phyloP scores from a whole-genome alignment of 495 filamentous ascomycete species.

The Xylaria castorea region DNA sequence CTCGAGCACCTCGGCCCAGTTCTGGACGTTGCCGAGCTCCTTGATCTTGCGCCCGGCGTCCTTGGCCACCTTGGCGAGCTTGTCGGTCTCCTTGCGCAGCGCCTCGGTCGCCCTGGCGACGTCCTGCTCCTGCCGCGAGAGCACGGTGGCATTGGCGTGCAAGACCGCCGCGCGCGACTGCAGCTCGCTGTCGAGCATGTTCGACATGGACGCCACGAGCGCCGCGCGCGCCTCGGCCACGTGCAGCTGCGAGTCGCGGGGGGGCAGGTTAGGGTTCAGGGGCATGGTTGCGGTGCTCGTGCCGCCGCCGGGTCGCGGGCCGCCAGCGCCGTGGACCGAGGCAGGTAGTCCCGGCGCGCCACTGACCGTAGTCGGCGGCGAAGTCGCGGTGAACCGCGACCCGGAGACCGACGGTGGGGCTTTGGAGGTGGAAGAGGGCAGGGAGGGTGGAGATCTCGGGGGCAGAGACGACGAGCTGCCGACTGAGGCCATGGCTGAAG shows the following conservation, averaged over 20 bases:
- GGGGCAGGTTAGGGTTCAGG: constrained; percentile 37
- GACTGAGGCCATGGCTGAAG: constrained; percentile 10
- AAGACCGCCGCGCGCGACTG: constrained; percentile 76
- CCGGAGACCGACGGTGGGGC: constrained; percentile 25
- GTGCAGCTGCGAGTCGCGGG: constrained; percentile 50
- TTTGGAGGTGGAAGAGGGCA: constrained; percentile 26
- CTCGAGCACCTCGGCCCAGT: constrained; percentile 97
- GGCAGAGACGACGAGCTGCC: constrained; percentile 23
- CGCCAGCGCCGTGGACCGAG: constrained; percentile 28
- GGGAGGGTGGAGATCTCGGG: constrained; percentile 19
- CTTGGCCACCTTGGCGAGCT: constrained; percentile 71
- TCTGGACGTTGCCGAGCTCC: constrained; percentile 95
- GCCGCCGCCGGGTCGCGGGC: constrained; percentile 24
- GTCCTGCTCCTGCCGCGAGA: constrained; percentile 76
- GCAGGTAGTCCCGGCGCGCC: background rate
- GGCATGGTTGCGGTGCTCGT: constrained; percentile 28
- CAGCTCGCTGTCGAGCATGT: constrained; percentile 75
- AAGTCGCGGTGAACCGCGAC: constrained; percentile 28
- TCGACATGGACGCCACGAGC: constrained; percentile 77
- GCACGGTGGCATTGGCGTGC: constrained; percentile 71
- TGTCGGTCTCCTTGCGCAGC: constrained; percentile 74
- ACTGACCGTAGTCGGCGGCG: constrained; percentile 25
- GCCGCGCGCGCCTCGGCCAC: constrained; percentile 73
- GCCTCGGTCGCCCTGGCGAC: constrained; percentile 67
- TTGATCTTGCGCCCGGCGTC: constrained; percentile 76